Evolutionary conservation across 2,329 filamentous ascomycete species (phyloP), one percentile per base, ranked within the genome.

Genomic region (Hirsutella minnesotensis): DNA sequence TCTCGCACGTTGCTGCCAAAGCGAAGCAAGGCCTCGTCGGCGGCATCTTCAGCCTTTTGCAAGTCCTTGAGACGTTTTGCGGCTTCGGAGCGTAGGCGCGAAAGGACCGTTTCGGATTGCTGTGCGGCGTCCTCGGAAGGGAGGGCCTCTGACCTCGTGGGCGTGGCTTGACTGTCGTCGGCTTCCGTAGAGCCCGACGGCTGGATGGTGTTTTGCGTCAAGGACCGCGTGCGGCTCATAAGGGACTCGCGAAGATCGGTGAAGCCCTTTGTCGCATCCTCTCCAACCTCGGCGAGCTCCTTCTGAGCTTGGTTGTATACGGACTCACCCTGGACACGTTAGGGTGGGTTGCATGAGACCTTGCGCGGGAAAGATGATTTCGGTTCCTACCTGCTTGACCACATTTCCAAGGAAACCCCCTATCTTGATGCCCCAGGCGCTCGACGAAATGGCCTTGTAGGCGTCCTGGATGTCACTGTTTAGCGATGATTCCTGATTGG

Each of bases 381-480:
- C n/a, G 18, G 13, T 4, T 18, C n/a, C 21, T 65, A 85, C 83
- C 79, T 95, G 89, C 66, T 95, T 95, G 58, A 88, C 85, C n/a
- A 95, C 89, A 55, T 75, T 90, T 38, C 86, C 85, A 57, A 94
- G 81, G 60, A 95, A 85, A 7, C 88, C 90, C 30, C 92, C 90
- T 27, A 98, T 78, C 53, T 77, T 80, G 19, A 83, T 79, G 37
- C 90, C 92, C 92, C 92, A 98, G 10, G 87, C 85, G 54, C 87
- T 95, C 51, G 80, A 78, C 3, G 87, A 90, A 57, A 98, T 86
- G 20, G 89, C 89, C 57, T 87, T 88, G 71, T 96, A 95, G 7
- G 90, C 92, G 64, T 95, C 87, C 64, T 95, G 87, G 49, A 98
- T 75, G 57, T 98, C 92, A 52, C 79, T 75, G 58, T 94, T 94